Evolutionary conservation across 1,284 basidiomycete genomes (phyloP), one percentile per base, ranked within the genome.

Genomic region (Cerrena zonata): DNA sequence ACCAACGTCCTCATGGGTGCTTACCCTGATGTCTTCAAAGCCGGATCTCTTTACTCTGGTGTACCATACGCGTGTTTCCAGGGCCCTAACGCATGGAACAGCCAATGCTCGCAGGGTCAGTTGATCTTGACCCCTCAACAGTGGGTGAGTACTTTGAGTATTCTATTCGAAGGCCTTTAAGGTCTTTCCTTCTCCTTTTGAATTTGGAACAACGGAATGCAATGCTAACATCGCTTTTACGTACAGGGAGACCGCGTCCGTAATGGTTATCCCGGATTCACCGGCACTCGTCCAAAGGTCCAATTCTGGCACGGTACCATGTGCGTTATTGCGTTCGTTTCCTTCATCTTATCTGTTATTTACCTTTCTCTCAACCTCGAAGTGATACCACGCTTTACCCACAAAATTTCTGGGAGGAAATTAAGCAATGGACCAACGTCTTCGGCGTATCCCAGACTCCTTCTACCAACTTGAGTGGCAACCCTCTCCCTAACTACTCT

Each of bases 21-120:
- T 5, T 82, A 82, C 63, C 79, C 79, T 4, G 75, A 81, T 49
- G 57, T 82, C 46, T 78, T 78, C 67, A 58, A 63, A 40, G 79
- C 76, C 4, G 78, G 73, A 15, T 60, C 71, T 23, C 72, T 69
- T 15, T 76, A 71, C 64, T 74, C 76, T 27, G 78, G 79, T 47
- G 79, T 81, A 19, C 71, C 79, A 2, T 78, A 72, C 53, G 77
- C 69, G 13, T 82, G 79, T 67, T 82, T 80, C 60, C 71, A 66
- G 25, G 74, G 73, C 15, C 65, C 53, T 21, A 56, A 65, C 57
- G 60, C 65, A 61, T 80, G 79, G 79, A 79, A 77, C 62, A 69
- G 61, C 36, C 61, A 69, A 42, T 79, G 77, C 58, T 66, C 79
- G 3, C 48, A 58, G 7, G 78, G 79, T 5, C 58, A 73, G 53